A percentile compares a stretch with the other conserved stretches of the same genome.
Conservation (phyloP, 192 early-diverging fungal species). For the Chytriomyces hyalinus region DNA sequence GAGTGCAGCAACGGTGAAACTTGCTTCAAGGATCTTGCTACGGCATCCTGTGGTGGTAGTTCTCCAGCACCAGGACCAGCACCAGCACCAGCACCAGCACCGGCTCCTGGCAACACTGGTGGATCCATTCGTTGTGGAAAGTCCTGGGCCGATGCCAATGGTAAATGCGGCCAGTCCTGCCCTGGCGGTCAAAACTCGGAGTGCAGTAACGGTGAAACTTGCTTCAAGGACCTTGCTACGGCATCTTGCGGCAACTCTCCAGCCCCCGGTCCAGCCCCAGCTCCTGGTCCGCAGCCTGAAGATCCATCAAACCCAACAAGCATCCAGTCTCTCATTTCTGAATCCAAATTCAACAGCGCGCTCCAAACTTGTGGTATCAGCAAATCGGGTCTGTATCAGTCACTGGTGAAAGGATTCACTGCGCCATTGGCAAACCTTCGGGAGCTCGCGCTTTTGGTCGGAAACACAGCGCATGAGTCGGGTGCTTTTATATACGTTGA, state of each 20-base stretch:
- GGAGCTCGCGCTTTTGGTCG: conserved; percentile 21
- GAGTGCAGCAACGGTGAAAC: neutral
- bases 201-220: neutral
- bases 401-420: neutral
- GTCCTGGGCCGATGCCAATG: too few relatives aligned
- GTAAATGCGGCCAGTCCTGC: too few relatives aligned
- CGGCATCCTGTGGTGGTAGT: neutral
- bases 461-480: conserved; percentile 20
- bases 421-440: neutral
- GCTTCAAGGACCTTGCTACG: neutral
- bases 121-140: too few relatives aligned
- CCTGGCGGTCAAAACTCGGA: neutral
- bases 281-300: neutral
- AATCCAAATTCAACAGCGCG: conserved; percentile 13
- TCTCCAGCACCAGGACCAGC: too few relatives aligned
- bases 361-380: conserved; percentile 21
- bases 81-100: too few relatives aligned
- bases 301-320: neutral
- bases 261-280: neutral
- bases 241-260: neutral
- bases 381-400: neutral
- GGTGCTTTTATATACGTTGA: neutral
- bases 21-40: neutral
- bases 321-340: neutral
- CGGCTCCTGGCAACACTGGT: too few relatives aligned